Evolutionary conservation across 176 grass and related monocot genomes (phyloP), one percentile per base, ranked within the genome.

Genomic region (Aegilops speltoides): DNA sequence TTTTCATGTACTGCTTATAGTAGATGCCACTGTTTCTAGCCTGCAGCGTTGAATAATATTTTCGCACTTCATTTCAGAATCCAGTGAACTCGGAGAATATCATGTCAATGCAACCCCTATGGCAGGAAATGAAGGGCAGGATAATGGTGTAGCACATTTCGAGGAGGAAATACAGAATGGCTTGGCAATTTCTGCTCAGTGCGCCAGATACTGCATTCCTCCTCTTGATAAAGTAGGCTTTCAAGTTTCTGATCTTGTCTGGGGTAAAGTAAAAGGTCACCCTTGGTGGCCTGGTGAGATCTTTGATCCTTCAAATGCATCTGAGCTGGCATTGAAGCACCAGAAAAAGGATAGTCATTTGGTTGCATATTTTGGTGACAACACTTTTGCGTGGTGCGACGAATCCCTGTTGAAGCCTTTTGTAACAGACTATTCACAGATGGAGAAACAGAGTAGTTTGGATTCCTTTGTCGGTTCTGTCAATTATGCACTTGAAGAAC

Each of bases 271-370:
- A 28, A 98, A 98, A 79, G 94, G 97, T 45, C 97, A 94, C 86
- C 97, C 97, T 77, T 98, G 97, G 97, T 98, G 97, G 97, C 97
- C 97, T 80, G 97, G 97, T 20, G 91, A 96, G 90, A 98, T 98
- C 60, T 94, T 94, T 59, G 85, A 92, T 79, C 88, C 90, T 20
- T 91, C 94, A 23, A 87, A 98, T 48, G 97, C 93, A 17, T 98
- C 97, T 65, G 92, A 94, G 20, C 79, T 98, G 54, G 97, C 97
- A 10, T n/a, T 94, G 74, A 98, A 94, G 68, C 89, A 94, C 85
- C 87, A 88, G 77, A 96, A 86, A 57, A 98, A 84, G 86, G 94
- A 81, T 5, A 79, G 63, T 66, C 82, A 89, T 85, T 87, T 98
- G 86, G 94, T 98, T 31, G 92, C 97, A 48, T 98, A 94, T 89